A percentile compares a stretch with the other conserved stretches of the same genome.
phyloP scores from a whole-genome alignment of 768 basidiomycete species.

The Coprinopsis strossmayeri region DNA sequence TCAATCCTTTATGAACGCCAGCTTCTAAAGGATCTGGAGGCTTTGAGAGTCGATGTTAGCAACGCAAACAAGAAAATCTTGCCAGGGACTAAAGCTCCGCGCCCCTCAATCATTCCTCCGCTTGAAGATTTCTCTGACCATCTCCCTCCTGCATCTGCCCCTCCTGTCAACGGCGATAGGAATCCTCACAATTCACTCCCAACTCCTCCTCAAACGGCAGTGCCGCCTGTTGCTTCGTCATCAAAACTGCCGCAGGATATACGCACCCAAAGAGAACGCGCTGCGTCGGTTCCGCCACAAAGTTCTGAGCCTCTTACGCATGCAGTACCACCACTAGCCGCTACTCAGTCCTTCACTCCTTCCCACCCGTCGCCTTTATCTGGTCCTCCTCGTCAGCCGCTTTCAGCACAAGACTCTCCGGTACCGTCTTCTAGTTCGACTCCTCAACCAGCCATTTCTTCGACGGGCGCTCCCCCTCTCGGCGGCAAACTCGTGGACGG shows the following conservation, averaged over 20 bases:
- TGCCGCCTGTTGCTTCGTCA: conserved; percentile 17
- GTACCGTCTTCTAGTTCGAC: conserved; percentile 22
- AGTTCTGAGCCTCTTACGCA: neutral
- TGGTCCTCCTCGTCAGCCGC: too few relatives aligned
- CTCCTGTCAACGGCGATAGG: conserved; percentile 26
- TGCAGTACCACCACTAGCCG: conserved; percentile 1
- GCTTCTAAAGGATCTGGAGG: conserved; percentile 80
- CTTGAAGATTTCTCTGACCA: conserved; percentile 52
- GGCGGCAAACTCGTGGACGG: conserved; percentile 68
- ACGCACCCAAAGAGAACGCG: neutral
- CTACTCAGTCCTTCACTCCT: neutral
- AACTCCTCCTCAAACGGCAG: conserved; percentile 30
- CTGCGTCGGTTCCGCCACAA: conserved; percentile 5
- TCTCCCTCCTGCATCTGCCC: conserved; percentile 24
- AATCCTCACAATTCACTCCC: conserved; percentile 20
- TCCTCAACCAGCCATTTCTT: conserved; percentile 16
- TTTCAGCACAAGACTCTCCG: too few relatives aligned
- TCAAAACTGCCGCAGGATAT: conserved; percentile 5
- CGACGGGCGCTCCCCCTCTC: conserved; percentile 41
- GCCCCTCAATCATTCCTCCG: conserved; percentile 54
- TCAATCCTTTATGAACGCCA: conserved; percentile 91
- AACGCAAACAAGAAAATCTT: conserved; percentile 57
- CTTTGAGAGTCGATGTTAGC: conserved; percentile 69
- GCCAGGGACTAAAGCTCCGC: conserved; percentile 44
- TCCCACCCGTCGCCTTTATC: conserved; percentile 16